Evolutionary conservation across 352 stramenopile species (phyloP).

Genomic region (Thalassiosira hispida): DNA sequence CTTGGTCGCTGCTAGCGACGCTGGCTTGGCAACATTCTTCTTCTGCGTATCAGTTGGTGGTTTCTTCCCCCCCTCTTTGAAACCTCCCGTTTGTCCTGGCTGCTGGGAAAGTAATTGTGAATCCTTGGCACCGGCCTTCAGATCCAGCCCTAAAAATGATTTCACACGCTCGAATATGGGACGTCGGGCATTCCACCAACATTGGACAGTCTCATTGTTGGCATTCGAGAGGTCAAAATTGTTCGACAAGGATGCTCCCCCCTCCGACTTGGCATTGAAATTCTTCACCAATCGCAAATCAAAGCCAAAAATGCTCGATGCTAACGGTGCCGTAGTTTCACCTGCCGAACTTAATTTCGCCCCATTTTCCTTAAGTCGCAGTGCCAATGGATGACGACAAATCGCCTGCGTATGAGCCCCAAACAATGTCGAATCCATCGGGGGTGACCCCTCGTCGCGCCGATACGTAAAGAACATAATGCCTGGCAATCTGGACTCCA

Average conservation of each 20-base stretch:
- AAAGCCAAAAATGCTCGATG: slow-evolving; percentile 72
- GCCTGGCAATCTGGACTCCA: slow-evolving; percentile 76
- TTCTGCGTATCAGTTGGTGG: slow-evolving; percentile 22
- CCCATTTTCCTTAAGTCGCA: slow-evolving; percentile 63
- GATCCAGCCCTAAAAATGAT: slow-evolving; percentile 72
- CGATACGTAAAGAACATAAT: slow-evolving; percentile 80
- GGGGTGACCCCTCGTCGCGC: slow-evolving; percentile 67
- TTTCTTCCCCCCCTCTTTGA: slow-evolving; percentile 76
- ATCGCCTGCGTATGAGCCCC: slow-evolving; percentile 60
- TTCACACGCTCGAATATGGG: slow-evolving; percentile 72
- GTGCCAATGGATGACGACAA: slow-evolving; percentile 74
- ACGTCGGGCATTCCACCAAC: slow-evolving; percentile 74
- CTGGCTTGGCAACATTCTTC: slow-evolving; percentile 35
- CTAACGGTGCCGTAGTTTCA: slow-evolving; percentile 42
- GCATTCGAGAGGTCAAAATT: slow-evolving; percentile 62
- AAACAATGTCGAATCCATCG: slow-evolving; percentile 72
- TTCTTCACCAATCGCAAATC: slow-evolving; percentile 79
- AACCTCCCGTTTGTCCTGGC: slow-evolving; percentile 33
- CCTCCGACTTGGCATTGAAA: slow-evolving; percentile 63
- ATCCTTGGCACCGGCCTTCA: slow-evolving; percentile 56
- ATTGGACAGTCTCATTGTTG: slow-evolving; percentile 63
- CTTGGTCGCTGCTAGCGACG: slow-evolving; percentile 46
- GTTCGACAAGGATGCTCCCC: slow-evolving; percentile 51
- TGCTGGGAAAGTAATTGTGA: slow-evolving; percentile 23
- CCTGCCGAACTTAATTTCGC: slow-evolving; percentile 36